Conservation (phyloP, 2,329 filamentous ascomycete genomes). For the Exutisphaerella laricina region DNA sequence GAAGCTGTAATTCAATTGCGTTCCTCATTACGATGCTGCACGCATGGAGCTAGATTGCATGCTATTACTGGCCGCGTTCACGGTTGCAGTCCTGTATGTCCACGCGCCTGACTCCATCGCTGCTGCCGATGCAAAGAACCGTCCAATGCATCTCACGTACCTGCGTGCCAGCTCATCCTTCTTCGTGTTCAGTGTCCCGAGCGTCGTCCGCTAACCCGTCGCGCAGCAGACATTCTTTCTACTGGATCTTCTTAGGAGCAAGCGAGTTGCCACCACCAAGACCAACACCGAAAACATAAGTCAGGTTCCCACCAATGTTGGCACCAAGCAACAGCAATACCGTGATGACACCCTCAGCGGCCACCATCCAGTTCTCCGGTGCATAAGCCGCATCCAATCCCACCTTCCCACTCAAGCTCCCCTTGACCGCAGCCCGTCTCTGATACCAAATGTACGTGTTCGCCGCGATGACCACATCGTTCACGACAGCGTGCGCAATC, state of each 20-base stretch:
- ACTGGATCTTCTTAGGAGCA: conserved; percentile 21
- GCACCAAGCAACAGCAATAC: conserved; percentile 36
- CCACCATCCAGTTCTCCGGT: conserved; percentile 35
- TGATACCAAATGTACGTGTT: conserved; percentile 41
- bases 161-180: too few species aligned
- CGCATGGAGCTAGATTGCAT: neutral
- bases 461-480: conserved; percentile 38
- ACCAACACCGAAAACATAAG: conserved; percentile 43
- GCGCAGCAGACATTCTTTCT: too few species aligned
- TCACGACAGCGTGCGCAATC: conserved; percentile 40
- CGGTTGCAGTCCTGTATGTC: too few species aligned
- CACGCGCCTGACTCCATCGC: too few species aligned
- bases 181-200: too few species aligned
- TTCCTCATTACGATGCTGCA: neutral
- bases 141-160: too few species aligned
- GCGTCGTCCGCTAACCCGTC: too few species aligned
- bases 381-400: conserved; percentile 29
- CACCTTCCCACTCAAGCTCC: conserved; percentile 27
- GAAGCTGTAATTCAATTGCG: conserved; percentile 12
- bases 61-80: too few species aligned
- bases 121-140: too few species aligned
- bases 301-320: conserved; percentile 41
- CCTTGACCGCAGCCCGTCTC: conserved; percentile 30
- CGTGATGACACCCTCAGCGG: conserved; percentile 34
- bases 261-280: neutral